Evolutionary conservation across 2,329 filamentous ascomycete species (phyloP), one percentile per base, ranked within the genome.

Genomic region (Scedosporium dehoogii): DNA sequence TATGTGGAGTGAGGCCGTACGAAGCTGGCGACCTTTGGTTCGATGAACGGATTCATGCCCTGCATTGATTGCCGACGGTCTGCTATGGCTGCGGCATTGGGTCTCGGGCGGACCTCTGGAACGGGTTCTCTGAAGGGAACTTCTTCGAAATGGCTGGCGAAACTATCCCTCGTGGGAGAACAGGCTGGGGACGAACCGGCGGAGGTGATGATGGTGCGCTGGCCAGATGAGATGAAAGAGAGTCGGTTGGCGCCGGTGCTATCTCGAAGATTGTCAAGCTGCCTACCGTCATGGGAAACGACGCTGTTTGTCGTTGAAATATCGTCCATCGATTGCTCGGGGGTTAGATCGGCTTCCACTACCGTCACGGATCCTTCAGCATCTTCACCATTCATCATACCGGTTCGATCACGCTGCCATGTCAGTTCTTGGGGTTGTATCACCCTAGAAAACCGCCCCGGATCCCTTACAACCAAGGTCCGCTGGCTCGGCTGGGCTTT

Each of bases 151-250:
- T 73, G 69, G 62, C 72, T 75, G 16, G 72, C 73, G 62, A 84
- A 85, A 61, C 75, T 82, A 42, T 82, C 80, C 12, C 78, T 74
- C 1, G 77, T 78, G 0, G 85, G 85, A 1, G 85, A 87, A 62
- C 75, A 78, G 16, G 81, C 76, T 2, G 83, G 81, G 0, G 85
- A 86, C 0, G 84, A 85, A 33, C 76, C 79, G 18, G 80, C 78
- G 0, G 85, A 86, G 1, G 84, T 86, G 6, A 85, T 69, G 27
- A 84, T 73, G 3, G 85, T 87, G 63, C 82, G 77, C 68, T 86
- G 83, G 6, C 82, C 81, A 4, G 83, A 85, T 1, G 85, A 87
- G 46, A 85, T 76, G 65, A 79, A 82, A 0, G 85, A 87, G 4
- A 85, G 75, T 5, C 85, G 79, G 65, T 85, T 79, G 6, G 60